A percentile compares a stretch with the other conserved stretches of the same genome.
Conservation (phyloP, 2,329 filamentous ascomycete species). For the Nigrospora sphaerica region DNA sequence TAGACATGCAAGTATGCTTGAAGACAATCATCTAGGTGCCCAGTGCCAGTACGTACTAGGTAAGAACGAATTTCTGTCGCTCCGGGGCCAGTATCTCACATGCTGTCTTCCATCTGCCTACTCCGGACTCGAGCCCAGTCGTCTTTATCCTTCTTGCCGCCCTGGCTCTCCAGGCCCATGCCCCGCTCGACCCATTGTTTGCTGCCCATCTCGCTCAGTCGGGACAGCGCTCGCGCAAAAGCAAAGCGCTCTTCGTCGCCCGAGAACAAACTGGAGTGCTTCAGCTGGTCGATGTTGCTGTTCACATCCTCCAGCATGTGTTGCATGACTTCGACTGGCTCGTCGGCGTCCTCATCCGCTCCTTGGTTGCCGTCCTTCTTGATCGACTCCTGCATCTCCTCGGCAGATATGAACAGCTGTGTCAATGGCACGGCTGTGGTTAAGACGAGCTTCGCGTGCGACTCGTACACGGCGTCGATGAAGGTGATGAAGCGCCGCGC, state of each 20-base stretch:
- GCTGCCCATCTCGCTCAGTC: constrained; percentile 88
- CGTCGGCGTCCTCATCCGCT: constrained; percentile 28
- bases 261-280: constrained; percentile 79
- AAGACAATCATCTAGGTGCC: no score
- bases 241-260: constrained; percentile 96
- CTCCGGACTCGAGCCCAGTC: constrained; percentile 60
- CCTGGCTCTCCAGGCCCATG: constrained; percentile 56
- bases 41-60: no score
- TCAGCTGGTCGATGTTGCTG: constrained; percentile 76
- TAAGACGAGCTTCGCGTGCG: constrained; percentile 86
- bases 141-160: constrained; percentile 59
- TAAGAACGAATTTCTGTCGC: no score
- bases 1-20: no score
- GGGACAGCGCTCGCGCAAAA: constrained; percentile 79
- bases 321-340: constrained; percentile 59
- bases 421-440: constrained; percentile 81
- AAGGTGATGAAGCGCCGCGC: constrained; percentile 95
- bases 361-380: constrained; percentile 36
- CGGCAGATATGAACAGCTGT: constrained; percentile 74
- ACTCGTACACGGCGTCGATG: constrained; percentile 92
- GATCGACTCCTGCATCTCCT: constrained; percentile 58
- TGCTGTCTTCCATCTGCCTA: constrained; percentile 61
- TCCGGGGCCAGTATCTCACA: constrained; percentile 30
- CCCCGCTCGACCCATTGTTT: constrained; percentile 89
- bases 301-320: constrained; percentile 83